A percentile compares a stretch with the other conserved stretches of the same genome.
These are phyloP conservation scores for Omphalotus olearius DNA, from an alignment of 1,284 basidiomycete species.

Conservation along the genomic window DNA sequence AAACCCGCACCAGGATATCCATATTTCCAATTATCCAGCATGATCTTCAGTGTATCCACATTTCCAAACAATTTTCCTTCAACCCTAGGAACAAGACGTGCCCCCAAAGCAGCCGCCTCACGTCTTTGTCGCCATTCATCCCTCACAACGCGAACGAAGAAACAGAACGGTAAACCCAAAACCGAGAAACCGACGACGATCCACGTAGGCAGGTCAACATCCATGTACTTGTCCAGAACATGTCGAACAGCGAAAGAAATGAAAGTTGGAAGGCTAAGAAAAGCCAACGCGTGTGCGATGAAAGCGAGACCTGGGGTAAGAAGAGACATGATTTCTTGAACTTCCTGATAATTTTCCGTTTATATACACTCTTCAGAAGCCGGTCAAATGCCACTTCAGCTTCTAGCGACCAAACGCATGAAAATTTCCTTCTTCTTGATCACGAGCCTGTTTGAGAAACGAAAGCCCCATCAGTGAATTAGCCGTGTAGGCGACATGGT, in stretches of 20 bases:
- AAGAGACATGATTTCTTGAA: not conserved
- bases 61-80: conserved; percentile 20
- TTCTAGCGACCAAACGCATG: too few relatives aligned
- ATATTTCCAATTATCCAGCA: conserved; percentile 21
- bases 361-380: too few relatives aligned
- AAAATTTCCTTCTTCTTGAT: too few relatives aligned
- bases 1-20: conserved; percentile 25
- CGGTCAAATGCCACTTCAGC: too few relatives aligned
- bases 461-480: too few relatives aligned
- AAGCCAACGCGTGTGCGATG: not conserved
- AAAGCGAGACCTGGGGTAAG: conserved; percentile 4
- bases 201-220: not conserved
- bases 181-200: not conserved
- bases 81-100: conserved; percentile 16
- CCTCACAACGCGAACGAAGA: not conserved
- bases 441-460: too few relatives aligned
- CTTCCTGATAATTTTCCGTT: too few relatives aligned
- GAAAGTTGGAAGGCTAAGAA: not conserved
- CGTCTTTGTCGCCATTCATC: conserved; percentile 10
- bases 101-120: conserved; percentile 15
- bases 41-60: conserved; percentile 24
- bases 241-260: not conserved
- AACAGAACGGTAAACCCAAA: not conserved
- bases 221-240: not conserved
- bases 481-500: too few relatives aligned